Evolutionary conservation across 2,329 filamentous ascomycete species (phyloP), one percentile per base, ranked within the genome.

Genomic region (Neonectria hederae): DNA sequence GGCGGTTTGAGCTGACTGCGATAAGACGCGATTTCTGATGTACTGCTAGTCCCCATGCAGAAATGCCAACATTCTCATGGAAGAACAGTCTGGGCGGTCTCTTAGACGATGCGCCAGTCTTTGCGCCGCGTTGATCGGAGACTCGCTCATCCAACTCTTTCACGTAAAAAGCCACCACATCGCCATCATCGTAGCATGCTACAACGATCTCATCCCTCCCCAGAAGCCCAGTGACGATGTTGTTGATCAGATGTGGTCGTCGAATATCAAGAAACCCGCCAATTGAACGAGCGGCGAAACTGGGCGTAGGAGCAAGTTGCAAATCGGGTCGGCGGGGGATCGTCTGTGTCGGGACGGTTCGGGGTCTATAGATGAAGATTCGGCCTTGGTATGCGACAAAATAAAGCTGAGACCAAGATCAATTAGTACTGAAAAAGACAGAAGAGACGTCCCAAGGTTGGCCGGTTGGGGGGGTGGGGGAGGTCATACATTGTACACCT

Each of bases 21-120:
- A 99, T 91, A 65, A 97, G 82, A 0, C 94, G 89, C n/a, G 92
- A 93, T 66, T 89, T 82, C 65, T 88, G 85, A 76, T 98, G 95
- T 11, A 97, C 85, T 8, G 93, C 91, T 52, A 97, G 79, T 0
- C 95, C 96, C 96, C 96, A 99, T 2, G 94, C 95, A 64, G 92
- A 95, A 24, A 80, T 81, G 1, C 87, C 87, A 2, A 97, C 93
- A 74, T 92, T 94, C 40, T 91, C 87, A 63, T 89, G 87, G 62
- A 97, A 92, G 74, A 97, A 92, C 0, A 82, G 81, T 59, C 69
- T 72, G 63, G 81, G 69, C 5, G 32, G 28, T 48, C 43, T 55
- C 61, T 28, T 53, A 24, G 61, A 61, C 13, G 43, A 56, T 46
- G 49, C 13, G 42, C 51, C 55, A n/a, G 65, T 11, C 13, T 48